Percentiles rank a stretch among this genome's conserved stretches.
These are phyloP conservation scores for Rubus idaeus DNA, from an alignment of 306 rosid genomes.

Conservation along the genomic window DNA sequence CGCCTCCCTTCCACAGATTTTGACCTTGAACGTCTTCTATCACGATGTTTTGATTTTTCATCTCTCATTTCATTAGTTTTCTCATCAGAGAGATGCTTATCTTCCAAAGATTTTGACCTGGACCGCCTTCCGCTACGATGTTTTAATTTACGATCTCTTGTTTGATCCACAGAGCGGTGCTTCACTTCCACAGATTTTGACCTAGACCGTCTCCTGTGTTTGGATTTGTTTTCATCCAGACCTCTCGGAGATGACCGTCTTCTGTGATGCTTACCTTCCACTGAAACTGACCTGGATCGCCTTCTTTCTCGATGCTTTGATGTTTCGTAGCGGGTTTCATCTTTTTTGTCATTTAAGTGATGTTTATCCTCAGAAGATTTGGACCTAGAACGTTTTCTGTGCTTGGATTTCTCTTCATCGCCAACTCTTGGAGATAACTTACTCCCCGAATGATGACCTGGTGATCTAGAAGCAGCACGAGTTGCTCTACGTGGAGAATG, in stretches of 20 bases:
- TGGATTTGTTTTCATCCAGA: constrained; percentile 60
- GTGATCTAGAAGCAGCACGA: constrained; percentile 64
- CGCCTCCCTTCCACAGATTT: constrained; percentile 57
- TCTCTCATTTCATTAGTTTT: constrained; percentile 44
- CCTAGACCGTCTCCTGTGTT: constrained; percentile 62
- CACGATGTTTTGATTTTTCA: constrained; percentile 51
- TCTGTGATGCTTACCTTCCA: constrained; percentile 55
- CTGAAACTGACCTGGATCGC: constrained; percentile 69
- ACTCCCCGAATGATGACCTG: constrained; percentile 47
- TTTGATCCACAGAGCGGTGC: constrained; percentile 42
- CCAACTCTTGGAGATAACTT: constrained; percentile 74
- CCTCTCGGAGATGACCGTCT: constrained; percentile 62
- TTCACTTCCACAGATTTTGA: constrained; percentile 72
- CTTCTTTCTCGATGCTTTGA: constrained; percentile 61
- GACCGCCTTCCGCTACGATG: constrained; percentile 61
- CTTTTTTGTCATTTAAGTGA: constrained; percentile 42
- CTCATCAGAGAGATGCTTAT: constrained; percentile 40
- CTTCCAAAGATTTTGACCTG: constrained; percentile 76
- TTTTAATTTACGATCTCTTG: constrained; percentile 47
- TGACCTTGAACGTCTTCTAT: constrained; percentile 56
- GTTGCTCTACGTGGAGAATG: constrained; percentile 63
- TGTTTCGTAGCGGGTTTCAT: constrained; percentile 49
- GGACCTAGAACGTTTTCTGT: constrained; percentile 74
- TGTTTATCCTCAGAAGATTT: constrained; percentile 59
- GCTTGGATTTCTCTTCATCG: constrained; percentile 52